Evolutionary conservation across 2,329 filamentous ascomycete genomes (phyloP).

Genomic region (Coleophoma eucalyptorum): DNA sequence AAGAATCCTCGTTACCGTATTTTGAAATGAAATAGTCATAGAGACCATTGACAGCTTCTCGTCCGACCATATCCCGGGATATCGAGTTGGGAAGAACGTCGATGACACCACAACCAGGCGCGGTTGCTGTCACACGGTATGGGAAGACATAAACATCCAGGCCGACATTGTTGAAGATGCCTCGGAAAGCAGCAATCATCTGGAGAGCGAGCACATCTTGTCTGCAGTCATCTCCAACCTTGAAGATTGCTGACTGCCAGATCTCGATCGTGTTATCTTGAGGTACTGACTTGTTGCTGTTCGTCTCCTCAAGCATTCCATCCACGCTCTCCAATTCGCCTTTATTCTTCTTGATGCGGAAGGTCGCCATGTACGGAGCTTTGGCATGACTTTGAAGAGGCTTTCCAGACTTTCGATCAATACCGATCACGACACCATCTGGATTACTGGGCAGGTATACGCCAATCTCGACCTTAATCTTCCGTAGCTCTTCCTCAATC

Average conservation of each 20-base stretch:
- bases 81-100: constrained; percentile 98
- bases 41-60: constrained; percentile 94
- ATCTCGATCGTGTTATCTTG: constrained; percentile 70
- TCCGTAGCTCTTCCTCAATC: constrained; percentile 96
- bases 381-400: constrained; percentile 97
- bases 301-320: constrained; percentile 45
- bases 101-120: constrained; percentile 95
- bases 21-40: constrained; percentile 98
- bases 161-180: constrained; percentile 93
- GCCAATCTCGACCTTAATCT: constrained; percentile 94
- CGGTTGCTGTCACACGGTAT: constrained; percentile 95
- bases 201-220: constrained; percentile 96
- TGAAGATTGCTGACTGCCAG: constrained; percentile 99
- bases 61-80: constrained; percentile 96
- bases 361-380: constrained; percentile 98
- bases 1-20: constrained; percentile 93
- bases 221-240: constrained; percentile 96
- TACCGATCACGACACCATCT: constrained; percentile 94
- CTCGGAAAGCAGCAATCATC: constrained; percentile 96
- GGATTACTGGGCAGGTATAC: constrained; percentile 97
- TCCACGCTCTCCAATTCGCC: constrained; percentile 47
- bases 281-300: constrained; percentile 30
- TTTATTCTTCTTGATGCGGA: constrained; percentile 85
- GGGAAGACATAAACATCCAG: constrained; percentile 97
- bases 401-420: constrained; percentile 96